phyloP scores from a whole-genome alignment of 768 basidiomycete species.

The Tylopilus cervinicoccineus region DNA sequence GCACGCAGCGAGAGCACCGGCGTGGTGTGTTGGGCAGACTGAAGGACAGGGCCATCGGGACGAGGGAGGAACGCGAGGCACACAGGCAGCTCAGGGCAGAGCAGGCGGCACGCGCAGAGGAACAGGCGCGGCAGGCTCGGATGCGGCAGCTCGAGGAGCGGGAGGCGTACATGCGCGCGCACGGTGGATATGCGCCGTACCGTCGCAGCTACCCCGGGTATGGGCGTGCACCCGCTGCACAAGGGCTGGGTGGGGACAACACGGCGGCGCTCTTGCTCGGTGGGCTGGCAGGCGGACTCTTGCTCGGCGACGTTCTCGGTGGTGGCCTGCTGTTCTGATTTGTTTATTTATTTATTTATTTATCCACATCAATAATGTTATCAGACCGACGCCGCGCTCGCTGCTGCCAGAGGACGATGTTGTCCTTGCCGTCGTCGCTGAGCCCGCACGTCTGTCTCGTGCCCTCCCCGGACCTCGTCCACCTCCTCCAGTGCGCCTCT shows the following conservation, averaged over 20 bases:
- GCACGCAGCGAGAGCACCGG: constrained; percentile 29
- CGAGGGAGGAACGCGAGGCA: constrained; percentile 59
- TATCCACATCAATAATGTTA: no score
- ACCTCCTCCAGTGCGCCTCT: constrained; percentile 52
- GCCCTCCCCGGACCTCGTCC: constrained; percentile 64
- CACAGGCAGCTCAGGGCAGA: constrained; percentile 32
- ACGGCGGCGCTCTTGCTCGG: constrained; percentile 31
- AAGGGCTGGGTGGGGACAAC: not conserved
- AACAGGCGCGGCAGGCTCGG: constrained; percentile 17
- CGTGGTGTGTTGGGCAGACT: constrained; percentile 56
- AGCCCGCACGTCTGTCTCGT: constrained; percentile 79
- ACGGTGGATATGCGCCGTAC: constrained; percentile 31
- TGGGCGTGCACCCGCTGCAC: not conserved
- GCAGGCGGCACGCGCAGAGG: constrained; percentile 25
- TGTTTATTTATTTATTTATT: constrained; percentile 11
- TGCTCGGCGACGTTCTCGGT: constrained; percentile 46
- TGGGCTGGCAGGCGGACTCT: constrained; percentile 46
- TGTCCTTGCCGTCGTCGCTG: constrained; percentile 63
- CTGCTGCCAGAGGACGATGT: no score
- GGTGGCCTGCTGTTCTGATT: constrained; percentile 26
- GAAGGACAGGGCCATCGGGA: constrained; percentile 61
- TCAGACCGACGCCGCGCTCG: no score
- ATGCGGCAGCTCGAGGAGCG: constrained; percentile 25
- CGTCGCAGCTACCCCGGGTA: constrained; percentile 19
- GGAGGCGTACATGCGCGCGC: constrained; percentile 33